Base-by-base conservation (phyloP, 1,284 basidiomycete genomes). In the Schizophyllum commune region DNA sequence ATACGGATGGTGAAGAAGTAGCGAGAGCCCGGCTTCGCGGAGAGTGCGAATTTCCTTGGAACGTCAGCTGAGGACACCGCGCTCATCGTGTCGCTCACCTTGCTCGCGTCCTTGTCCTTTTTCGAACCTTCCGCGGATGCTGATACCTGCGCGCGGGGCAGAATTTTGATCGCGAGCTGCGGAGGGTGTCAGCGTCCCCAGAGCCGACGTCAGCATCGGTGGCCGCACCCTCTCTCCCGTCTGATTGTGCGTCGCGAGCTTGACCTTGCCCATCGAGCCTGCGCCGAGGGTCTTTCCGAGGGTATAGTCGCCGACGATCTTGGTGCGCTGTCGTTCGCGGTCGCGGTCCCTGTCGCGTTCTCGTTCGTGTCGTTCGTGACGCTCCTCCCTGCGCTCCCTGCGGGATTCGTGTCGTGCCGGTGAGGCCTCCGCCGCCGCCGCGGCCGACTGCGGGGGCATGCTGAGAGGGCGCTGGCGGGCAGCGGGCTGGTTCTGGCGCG, bases 261-360 rank as follows among this genome's bases (percentile, higher is more conserved):
- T 99, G 70, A 99, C 97, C 73, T 98, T 98, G 67, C 96, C 97
- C 96, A 99, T 99, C 73, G 93, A 96, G 51, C 97, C 96, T 52
- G 95, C 95, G 57, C 97, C 96, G 39, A 99, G 83, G 2, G 96
- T 98, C 83, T 98, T 98, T 69, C 93, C 93, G 65, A 99, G 84
- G 64, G 92, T 92, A 79, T 98, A 99, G 73, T 98, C 94, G 52
- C 96, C 96, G 13, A 99, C 79, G 67, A 88, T 83, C 39, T 47
- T 47, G 70, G 84, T 79, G 70, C 2, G 73, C 69, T 21, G 61
- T 59, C 39, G 60, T n/a, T 58, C 59, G 55, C 62, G 63, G 32
- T 59, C 53, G 32, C 61, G 57, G 39, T 69, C 67, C 56, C 66
- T 64, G 22, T 67, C 39, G 39, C 39, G 39, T 11, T 47, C 39